phyloP scores from a whole-genome alignment of 2,329 filamentous ascomycete genomes.

The Epichloe aotearoae region DNA sequence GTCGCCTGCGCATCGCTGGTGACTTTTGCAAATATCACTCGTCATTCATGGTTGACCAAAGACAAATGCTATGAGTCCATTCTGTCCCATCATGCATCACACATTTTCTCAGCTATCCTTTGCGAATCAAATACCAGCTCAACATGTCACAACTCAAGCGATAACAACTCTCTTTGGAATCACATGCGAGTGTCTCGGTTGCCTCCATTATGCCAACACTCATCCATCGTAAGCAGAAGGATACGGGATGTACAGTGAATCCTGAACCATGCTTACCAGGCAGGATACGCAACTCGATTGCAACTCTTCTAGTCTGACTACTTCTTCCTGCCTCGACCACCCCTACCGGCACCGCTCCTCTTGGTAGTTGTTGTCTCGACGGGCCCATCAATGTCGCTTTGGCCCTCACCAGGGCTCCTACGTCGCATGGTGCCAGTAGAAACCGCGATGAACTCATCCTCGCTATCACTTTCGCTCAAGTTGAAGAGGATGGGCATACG shows the following conservation, averaged over 20 bases:
- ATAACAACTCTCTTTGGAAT: neutral
- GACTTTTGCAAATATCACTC: slow-evolving; percentile 8
- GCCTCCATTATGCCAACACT: neutral
- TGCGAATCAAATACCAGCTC: neutral
- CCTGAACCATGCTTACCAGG: neutral
- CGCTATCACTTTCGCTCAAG: slow-evolving; percentile 85
- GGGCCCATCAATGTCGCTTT: slow-evolving; percentile 47
- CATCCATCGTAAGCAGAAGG: neutral
- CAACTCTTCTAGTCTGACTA: slow-evolving; percentile 6
- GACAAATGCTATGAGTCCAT: neutral
- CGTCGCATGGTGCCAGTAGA: slow-evolving; percentile 73
- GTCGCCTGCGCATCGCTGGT: slow-evolving; percentile 7
- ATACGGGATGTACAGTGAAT: neutral
- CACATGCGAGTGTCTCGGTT: neutral
- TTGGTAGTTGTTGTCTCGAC: slow-evolving; percentile 24
- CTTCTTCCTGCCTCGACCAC: slow-evolving; percentile 29
- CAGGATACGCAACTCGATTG: neutral
- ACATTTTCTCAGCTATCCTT: neutral
- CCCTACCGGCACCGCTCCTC: slow-evolving; percentile 24
- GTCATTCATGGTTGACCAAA: neutral
- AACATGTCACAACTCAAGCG: neutral
- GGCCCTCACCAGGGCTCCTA: slow-evolving; percentile 64
- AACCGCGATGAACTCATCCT: slow-evolving; percentile 67
- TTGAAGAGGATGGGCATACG: slow-evolving; percentile 89
- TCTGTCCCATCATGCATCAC: neutral